A percentile compares a stretch with the other conserved stretches of the same genome.
phyloP scores from a whole-genome alignment of 164 flowering plant genomes.

The Annona squamosa region DNA sequence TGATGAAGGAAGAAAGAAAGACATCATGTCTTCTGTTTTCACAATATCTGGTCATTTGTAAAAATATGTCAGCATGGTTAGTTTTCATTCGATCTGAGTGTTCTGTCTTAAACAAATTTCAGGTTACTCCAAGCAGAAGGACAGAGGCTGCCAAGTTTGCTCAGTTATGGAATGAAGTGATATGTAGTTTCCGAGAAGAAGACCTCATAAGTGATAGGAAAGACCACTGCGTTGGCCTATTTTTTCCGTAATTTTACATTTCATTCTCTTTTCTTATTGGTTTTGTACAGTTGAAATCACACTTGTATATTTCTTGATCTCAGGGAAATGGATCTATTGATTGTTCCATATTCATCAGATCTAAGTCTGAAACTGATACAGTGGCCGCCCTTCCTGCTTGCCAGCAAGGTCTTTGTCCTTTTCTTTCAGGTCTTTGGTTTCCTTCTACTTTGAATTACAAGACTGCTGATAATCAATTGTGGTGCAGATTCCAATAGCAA shows the following conservation, averaged over 20 bases:
- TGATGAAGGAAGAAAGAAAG: no score
- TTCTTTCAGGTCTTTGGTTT: background rate
- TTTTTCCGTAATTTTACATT: conserved; percentile 7
- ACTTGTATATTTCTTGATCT: conserved; percentile 9
- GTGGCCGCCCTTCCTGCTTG: conserved; percentile 98
- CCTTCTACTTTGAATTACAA: conserved; percentile 6
- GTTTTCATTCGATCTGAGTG: conserved; percentile 5
- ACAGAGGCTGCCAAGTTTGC: conserved; percentile 97
- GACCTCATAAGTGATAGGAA: conserved; percentile 94
- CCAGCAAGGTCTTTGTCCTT: conserved; percentile 69
- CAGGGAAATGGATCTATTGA: conserved; percentile 96
- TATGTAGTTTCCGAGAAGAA: conserved; percentile 88
- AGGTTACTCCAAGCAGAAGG: conserved; percentile 77
- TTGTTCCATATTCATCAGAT: conserved; percentile 92
- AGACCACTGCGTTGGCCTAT: conserved; percentile 19
- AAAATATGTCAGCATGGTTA: background rate
- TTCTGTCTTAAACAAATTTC: conserved; percentile 8
- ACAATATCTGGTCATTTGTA: background rate
- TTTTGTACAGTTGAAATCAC: conserved; percentile 11
- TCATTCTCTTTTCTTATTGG: background rate
- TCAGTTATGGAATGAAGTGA: conserved; percentile 95
- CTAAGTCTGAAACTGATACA: conserved; percentile 76
- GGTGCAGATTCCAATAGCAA: conserved; percentile 85
- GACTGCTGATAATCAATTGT: conserved; percentile 8
- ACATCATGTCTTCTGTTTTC: background rate